A percentile compares a stretch with the other conserved stretches of the same genome.
Conservation (phyloP, 1,139 yeast species). For the Suhomyces kunorum region DNA sequence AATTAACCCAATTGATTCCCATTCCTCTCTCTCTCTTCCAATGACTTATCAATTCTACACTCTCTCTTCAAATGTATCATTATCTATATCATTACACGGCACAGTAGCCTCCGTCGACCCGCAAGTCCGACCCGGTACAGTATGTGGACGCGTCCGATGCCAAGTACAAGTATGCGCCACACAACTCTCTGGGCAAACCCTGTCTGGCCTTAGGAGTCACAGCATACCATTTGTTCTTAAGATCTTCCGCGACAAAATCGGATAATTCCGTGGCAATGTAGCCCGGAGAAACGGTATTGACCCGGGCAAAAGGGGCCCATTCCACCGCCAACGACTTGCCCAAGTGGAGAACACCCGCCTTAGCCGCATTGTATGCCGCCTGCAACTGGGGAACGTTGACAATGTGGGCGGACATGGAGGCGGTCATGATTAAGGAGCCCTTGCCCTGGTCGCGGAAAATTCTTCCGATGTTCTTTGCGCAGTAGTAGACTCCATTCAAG, state of each 20-base stretch:
- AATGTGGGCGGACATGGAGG: constrained; percentile 65
- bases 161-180: constrained; percentile 28
- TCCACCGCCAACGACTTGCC: constrained; percentile 35
- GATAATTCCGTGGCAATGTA: constrained; percentile 29
- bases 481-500: constrained; percentile 48
- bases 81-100: constrained; percentile 21
- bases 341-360: constrained; percentile 35
- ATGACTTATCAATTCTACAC: not conserved
- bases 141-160: constrained; percentile 36
- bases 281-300: constrained; percentile 36
- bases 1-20: no score
- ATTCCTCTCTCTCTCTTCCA: not conserved
- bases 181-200: constrained; percentile 25
- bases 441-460: constrained; percentile 41
- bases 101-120: constrained; percentile 51
- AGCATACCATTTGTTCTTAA: constrained; percentile 23
- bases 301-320: constrained; percentile 37
- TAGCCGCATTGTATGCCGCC: constrained; percentile 56
- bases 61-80: not conserved
- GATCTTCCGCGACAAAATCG: constrained; percentile 24
- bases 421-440: constrained; percentile 60
- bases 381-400: constrained; percentile 69
- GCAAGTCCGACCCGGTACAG: constrained; percentile 49
- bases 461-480: constrained; percentile 45
- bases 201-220: constrained; percentile 27